phyloP scores from a whole-genome alignment of 768 basidiomycete genomes.

The Royoungia palumana region DNA sequence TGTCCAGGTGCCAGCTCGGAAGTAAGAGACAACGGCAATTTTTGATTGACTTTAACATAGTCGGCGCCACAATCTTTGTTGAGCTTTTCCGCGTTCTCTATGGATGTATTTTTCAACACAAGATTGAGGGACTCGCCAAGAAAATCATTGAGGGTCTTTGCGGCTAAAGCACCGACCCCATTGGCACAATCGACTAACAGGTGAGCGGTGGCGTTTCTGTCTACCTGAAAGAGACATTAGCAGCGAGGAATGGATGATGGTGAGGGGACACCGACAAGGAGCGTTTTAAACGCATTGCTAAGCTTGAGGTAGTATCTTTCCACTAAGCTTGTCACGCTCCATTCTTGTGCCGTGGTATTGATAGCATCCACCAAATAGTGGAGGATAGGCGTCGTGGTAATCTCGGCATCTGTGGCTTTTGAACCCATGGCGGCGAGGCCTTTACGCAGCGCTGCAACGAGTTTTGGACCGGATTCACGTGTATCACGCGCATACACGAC shows the following conservation, averaged over 20 bases:
- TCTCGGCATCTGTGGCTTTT: slow-evolving; percentile 68
- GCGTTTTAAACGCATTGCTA: slow-evolving; percentile 74
- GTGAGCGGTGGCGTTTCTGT: slow-evolving; percentile 51
- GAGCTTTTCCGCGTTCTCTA: slow-evolving; percentile 62
- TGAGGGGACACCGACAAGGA: slow-evolving; percentile 60
- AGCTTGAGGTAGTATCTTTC: slow-evolving; percentile 86
- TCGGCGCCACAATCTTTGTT: slow-evolving; percentile 93
- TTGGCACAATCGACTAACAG: slow-evolving; percentile 97
- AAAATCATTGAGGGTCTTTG: slow-evolving; percentile 54
- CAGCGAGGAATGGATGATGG: not conserved
- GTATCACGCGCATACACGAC: slow-evolving; percentile 95
- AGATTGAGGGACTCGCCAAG: slow-evolving; percentile 62
- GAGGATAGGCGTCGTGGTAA: slow-evolving; percentile 91
- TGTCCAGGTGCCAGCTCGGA: slow-evolving; percentile 64
- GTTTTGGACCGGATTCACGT: slow-evolving; percentile 75
- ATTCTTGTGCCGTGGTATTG: slow-evolving; percentile 79
- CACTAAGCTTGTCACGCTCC: slow-evolving; percentile 76
- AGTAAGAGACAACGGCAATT: slow-evolving; percentile 72
- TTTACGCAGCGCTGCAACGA: slow-evolving; percentile 76
- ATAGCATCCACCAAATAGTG: slow-evolving; percentile 91
- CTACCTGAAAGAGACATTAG: slow-evolving; percentile 41
- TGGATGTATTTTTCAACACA: slow-evolving; percentile 65
- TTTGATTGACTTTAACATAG: slow-evolving; percentile 92
- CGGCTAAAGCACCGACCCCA: slow-evolving; percentile 83
- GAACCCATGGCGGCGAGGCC: slow-evolving; percentile 75